Conservation (phyloP, 2,329 filamentous ascomycete species). For the Aureobasidium uvarum region DNA sequence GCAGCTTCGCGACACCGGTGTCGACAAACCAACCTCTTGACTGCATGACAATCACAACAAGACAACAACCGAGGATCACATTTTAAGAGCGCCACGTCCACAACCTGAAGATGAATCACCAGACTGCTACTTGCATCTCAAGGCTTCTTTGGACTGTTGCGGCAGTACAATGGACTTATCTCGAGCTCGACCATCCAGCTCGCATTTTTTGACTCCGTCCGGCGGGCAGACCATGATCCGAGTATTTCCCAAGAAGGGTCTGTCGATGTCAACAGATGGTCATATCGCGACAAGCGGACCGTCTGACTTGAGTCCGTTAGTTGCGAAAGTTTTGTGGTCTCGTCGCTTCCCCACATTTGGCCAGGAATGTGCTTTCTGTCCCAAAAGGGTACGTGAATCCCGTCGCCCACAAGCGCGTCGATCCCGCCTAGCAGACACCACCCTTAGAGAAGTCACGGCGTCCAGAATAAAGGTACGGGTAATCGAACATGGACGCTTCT, state of each 20-base stretch:
- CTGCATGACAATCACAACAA: background rate
- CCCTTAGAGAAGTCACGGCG: conserved; percentile 18
- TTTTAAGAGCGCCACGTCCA: background rate
- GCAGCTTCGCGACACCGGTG: background rate
- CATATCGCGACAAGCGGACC: conserved; percentile 7
- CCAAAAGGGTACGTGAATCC: too few species aligned
- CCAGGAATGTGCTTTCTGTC: too few species aligned
- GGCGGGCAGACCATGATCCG: background rate
- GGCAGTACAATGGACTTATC: conserved; percentile 19
- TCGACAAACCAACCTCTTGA: background rate
- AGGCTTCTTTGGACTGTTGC: conserved; percentile 17
- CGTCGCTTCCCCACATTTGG: conserved; percentile 13
- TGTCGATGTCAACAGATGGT: conserved; percentile 2
- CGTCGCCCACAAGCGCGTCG: conserved; percentile 8
- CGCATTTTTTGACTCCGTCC: conserved; percentile 18
- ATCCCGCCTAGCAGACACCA: conserved; percentile 16
- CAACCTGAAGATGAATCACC: background rate
- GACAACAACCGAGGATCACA: background rate
- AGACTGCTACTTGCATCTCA: background rate
- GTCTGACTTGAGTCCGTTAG: conserved; percentile 23
- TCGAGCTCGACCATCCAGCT: background rate
- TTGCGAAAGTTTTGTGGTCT: conserved; percentile 11
- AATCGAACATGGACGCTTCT: conserved; percentile 8
- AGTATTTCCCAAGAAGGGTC: conserved; percentile 12
- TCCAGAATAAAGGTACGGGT: conserved; percentile 15